Evolutionary conservation across 495 filamentous ascomycete genomes (phyloP), one percentile per base, ranked within the genome.

Genomic region (Chaetomium fimeti): DNA sequence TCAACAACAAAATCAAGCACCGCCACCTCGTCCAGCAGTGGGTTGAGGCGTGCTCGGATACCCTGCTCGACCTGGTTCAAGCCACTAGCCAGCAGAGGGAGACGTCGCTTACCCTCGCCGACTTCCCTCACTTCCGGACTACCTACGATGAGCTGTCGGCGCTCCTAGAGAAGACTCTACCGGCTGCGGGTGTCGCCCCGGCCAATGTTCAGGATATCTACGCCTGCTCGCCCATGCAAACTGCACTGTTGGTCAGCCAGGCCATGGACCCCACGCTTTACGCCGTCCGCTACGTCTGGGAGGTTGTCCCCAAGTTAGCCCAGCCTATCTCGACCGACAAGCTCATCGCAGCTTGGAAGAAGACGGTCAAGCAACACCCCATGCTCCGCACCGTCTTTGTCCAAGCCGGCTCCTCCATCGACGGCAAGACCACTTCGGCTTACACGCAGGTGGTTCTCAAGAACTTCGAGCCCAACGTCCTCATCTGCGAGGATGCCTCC

Each of bases 151-250:
- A 54, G 36, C 38, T 62, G 13, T 40, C 28, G 27, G 53, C 32
- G 3, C 47, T 62, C 16, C 38, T 62, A 6, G 36, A 43, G 12
- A 54, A 9, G 3, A 61, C 48, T 2, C 29, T 61, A 2, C 59
- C 59, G 6, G 11, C 18, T n/a, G 45, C 47, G 1, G 59, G 59
- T 11, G 47, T 61, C 18, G 4, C 28, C 8, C 66, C 71, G 6
- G 48, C 42, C 27, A 51, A 28, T 0, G 75, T 89, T 16, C 79
- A 84, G 49, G 85, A 91, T 69, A 71, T 87, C 0, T 91, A 89
- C 64, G 86, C 88, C 11, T 91, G 88, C 76, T 89, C 85, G 11
- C 82, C 89, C 13, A 76, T 90, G 3, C 89, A 92, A 72, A 88
- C 88, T 65, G 88, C 86, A 2, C 78, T 91, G 18, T 76, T 90